Percentiles rank a stretch among this genome's conserved stretches.
Conservation (phyloP, 305 asterid genomes). For the Plantago lanceolata region DNA sequence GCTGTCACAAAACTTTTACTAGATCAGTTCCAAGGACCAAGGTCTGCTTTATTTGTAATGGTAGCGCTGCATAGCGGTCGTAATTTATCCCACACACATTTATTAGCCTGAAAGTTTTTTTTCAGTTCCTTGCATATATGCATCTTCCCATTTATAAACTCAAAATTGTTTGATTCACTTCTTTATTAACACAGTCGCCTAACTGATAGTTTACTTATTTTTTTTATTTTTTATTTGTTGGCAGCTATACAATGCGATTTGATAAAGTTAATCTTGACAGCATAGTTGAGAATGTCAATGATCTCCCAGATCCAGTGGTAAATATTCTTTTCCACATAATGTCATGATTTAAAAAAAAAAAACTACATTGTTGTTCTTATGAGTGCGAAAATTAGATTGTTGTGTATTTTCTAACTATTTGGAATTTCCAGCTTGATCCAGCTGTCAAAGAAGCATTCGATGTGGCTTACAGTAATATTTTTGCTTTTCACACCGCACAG, state of each 20-base stretch:
- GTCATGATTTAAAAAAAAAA: neutral
- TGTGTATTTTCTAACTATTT: constrained; percentile 21
- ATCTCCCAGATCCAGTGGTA: constrained; percentile 90
- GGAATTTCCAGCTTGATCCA: constrained; percentile 62
- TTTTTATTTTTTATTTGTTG: constrained; percentile 12
- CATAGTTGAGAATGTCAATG: constrained; percentile 62
- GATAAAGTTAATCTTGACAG: constrained; percentile 75
- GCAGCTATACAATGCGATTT: constrained; percentile 71
- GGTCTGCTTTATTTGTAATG: neutral
- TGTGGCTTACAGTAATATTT: constrained; percentile 84
- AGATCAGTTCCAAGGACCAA: neutral
- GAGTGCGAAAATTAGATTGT: constrained; percentile 12
- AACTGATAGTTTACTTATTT: constrained; percentile 12
- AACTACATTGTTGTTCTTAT: constrained; percentile 11
- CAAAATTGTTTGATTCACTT: constrained; percentile 3
- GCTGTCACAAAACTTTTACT: neutral
- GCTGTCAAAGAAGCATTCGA: constrained; percentile 86
- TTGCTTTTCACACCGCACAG: constrained; percentile 88
- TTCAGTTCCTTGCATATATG: neutral
- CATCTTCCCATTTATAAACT: neutral
- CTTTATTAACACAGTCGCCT: constrained; percentile 6
- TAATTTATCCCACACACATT: neutral
- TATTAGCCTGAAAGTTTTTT: neutral
- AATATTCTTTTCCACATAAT: constrained; percentile 11
- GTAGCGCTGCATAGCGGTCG: neutral